These are phyloP conservation scores for Leccinum barrowsii DNA, from an alignment of 768 basidiomycete genomes.

Conservation along the genomic window DNA sequence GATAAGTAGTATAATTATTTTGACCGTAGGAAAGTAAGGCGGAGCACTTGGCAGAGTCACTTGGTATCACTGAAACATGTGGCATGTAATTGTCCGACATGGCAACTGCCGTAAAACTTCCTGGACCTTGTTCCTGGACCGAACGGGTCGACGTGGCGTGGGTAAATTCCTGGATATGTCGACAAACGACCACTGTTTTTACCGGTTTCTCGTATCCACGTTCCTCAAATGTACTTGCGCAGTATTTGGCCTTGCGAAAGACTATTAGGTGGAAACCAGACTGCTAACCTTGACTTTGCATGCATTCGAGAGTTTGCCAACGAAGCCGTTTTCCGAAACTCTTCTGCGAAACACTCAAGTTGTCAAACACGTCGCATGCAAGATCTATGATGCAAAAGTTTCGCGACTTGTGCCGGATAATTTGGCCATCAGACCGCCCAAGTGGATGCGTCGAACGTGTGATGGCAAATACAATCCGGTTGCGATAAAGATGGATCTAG, in stretches of 20 bases:
- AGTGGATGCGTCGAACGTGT: constrained; percentile 72
- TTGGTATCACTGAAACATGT: too few relatives aligned
- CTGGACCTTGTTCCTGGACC: too few relatives aligned
- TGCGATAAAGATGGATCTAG: constrained; percentile 81
- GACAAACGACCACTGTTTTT: too few relatives aligned
- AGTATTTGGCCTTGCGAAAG: constrained; percentile 71
- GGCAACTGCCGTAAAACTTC: too few relatives aligned
- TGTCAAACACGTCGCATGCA: constrained; percentile 82
- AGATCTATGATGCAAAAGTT: constrained; percentile 68
- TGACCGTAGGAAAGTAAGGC: too few relatives aligned
- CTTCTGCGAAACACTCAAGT: constrained; percentile 78
- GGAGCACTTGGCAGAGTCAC: too few relatives aligned
- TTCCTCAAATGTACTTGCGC: constrained; percentile 86
- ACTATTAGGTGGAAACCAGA: constrained; percentile 81
- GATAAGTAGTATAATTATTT: too few relatives aligned
- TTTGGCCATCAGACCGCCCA: constrained; percentile 43
- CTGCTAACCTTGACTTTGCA: constrained; percentile 86
- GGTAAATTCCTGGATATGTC: too few relatives aligned
- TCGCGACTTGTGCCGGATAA: constrained; percentile 76
- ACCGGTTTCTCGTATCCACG: background rate
- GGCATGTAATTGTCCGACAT: too few relatives aligned
- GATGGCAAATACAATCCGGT: constrained; percentile 82
- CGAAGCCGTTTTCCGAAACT: constrained; percentile 86
- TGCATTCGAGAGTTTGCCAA: constrained; percentile 82
- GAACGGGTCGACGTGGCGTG: too few relatives aligned